A percentile compares a stretch with the other conserved stretches of the same genome.
These are phyloP conservation scores for Alnus glutinosa DNA, from an alignment of 306 rosid genomes.

Conservation along the genomic window DNA sequence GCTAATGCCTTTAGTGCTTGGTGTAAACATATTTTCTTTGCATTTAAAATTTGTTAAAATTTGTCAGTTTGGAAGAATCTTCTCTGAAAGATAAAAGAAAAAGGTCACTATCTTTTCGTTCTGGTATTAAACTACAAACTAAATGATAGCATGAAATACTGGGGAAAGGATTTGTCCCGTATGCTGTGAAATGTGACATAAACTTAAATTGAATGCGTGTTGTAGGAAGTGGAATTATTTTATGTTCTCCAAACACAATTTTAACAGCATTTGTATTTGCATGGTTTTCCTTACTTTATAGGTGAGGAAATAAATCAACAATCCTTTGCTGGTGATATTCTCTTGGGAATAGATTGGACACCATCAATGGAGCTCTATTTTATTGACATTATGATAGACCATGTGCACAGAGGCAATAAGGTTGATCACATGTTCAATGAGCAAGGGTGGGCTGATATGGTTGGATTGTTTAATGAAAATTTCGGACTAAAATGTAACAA, in stretches of 20 bases:
- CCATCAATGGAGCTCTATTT: conserved; percentile 48
- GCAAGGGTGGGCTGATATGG: conserved; percentile 60
- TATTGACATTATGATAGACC: conserved; percentile 60
- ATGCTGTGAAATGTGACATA: background rate
- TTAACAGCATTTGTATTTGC: conserved; percentile 9
- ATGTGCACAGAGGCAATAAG: conserved; percentile 46
- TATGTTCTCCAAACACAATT: conserved; percentile 10
- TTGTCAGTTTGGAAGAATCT: background rate
- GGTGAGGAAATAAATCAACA: conserved; percentile 38
- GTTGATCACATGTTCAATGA: conserved; percentile 47
- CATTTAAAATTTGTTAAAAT: background rate
- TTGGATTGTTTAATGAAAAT: conserved; percentile 38
- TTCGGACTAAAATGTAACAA: conserved; percentile 50
- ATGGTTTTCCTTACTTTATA: conserved; percentile 34
- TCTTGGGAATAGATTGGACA: conserved; percentile 53
- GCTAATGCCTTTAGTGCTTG: background rate
- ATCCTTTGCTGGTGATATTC: conserved; percentile 23
- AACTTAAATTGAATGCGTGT: background rate
- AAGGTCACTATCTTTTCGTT: background rate
- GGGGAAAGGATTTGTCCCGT: background rate
- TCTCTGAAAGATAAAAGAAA: background rate
- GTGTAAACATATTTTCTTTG: background rate
- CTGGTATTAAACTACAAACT: conserved; percentile 1
- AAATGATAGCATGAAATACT: conserved; percentile 1
- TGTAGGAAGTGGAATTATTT: background rate